These are phyloP conservation scores for Gaillardinia entomophila DNA, from an alignment of 805 yeast genomes.

Conservation along the genomic window DNA sequence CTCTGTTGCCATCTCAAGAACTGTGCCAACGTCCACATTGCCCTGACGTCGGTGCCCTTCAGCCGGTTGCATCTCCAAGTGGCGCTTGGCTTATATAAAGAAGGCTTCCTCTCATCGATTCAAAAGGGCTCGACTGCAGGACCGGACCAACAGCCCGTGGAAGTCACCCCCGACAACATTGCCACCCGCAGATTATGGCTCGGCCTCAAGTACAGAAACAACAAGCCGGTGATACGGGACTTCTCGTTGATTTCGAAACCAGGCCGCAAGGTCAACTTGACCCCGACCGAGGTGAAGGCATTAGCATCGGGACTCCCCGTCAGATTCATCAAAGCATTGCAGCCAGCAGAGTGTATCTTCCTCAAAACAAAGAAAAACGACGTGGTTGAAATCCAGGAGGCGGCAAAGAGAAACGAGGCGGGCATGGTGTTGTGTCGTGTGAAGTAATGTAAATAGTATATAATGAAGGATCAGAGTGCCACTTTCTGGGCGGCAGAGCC, in stretches of 20 bases:
- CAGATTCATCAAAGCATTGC: conserved; percentile 71
- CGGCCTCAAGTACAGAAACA: conserved; percentile 81
- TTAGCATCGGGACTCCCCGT: conserved; percentile 73
- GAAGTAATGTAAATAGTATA: conserved; percentile 23
- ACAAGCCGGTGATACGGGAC: conserved; percentile 67
- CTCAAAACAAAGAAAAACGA: conserved; percentile 43
- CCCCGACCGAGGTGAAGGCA: conserved; percentile 57
- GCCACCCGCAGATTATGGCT: conserved; percentile 87
- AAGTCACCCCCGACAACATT: conserved; percentile 81
- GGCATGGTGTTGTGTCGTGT: conserved; percentile 85
- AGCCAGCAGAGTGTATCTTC: conserved; percentile 85
- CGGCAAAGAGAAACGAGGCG: conserved; percentile 61
- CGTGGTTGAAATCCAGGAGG: conserved; percentile 78
- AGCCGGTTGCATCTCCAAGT: conserved; percentile 77
- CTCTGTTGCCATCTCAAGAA: conserved; percentile 87
- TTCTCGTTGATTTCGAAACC: conserved; percentile 80
- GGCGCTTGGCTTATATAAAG: conserved; percentile 78
- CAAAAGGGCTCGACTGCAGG: conserved; percentile 82
- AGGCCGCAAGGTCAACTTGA: conserved; percentile 64
- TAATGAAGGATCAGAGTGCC: conserved; percentile 11
- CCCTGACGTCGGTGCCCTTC: conserved; percentile 78
- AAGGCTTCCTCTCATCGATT: conserved; percentile 81
- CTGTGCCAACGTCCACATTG: conserved; percentile 67
- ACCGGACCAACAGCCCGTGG: conserved; percentile 72
- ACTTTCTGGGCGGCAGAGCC: conserved; percentile 40